These are phyloP conservation scores for Cordyceps pruinosa DNA, from an alignment of 2,329 filamentous ascomycete species.

Conservation along the genomic window DNA sequence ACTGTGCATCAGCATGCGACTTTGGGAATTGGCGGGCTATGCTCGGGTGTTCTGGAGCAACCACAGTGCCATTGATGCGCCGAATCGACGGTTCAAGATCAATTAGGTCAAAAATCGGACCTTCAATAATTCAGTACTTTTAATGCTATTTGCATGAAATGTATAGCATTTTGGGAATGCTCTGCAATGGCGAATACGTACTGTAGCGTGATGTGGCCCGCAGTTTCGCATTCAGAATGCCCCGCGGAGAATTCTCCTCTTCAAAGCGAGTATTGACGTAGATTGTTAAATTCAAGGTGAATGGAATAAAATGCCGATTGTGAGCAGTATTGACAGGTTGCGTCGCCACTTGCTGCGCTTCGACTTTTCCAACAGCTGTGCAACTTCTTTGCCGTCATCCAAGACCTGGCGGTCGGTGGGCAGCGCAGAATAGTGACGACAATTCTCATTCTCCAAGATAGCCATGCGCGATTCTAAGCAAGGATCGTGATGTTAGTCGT, in stretches of 20 bases:
- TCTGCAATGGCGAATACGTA: not conserved
- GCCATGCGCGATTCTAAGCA: too few relatives aligned
- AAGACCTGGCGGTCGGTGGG: too few relatives aligned
- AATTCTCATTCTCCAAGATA: too few relatives aligned
- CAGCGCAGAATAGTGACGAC: too few relatives aligned
- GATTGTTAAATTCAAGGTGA: not conserved
- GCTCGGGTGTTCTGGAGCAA: not conserved
- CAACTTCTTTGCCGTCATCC: too few relatives aligned
- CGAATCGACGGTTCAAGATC: not conserved
- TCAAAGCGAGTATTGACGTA: not conserved
- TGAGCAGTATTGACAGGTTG: too few relatives aligned
- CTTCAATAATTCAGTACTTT: not conserved
- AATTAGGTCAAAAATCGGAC: not conserved
- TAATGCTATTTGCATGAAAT: not conserved
- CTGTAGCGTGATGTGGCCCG: not conserved
- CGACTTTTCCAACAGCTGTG: too few relatives aligned
- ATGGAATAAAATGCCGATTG: too few relatives aligned
- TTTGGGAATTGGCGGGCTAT: constrained; percentile 1
- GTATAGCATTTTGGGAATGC: not conserved
- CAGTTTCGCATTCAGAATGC: not conserved
- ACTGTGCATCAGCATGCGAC: not conserved
- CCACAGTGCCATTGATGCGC: not conserved
- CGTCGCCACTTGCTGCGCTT: too few relatives aligned
- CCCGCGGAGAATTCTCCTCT: not conserved
- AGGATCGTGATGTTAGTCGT: too few relatives aligned